A percentile compares a stretch with the other conserved stretches of the same genome.
phyloP scores from a whole-genome alignment of 2,329 filamentous ascomycete species.

The Sporothrix dimorphospora region DNA sequence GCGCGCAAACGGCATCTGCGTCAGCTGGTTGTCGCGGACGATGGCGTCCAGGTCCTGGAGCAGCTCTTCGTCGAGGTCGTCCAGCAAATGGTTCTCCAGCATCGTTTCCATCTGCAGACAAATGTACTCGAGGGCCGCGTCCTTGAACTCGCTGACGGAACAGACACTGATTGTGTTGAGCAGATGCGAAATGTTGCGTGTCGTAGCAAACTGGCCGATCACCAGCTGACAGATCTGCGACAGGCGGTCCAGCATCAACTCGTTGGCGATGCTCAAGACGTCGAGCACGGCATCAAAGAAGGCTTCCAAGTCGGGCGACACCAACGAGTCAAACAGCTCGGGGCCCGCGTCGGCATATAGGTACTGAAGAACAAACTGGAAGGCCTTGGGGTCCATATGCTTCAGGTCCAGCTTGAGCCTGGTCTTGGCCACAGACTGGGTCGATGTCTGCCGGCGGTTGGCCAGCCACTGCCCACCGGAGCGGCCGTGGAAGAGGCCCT shows the following conservation, averaged over 20 bases:
- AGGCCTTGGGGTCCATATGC: slow-evolving; percentile 74
- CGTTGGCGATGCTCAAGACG: slow-evolving; percentile 86
- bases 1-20: slow-evolving; percentile 74
- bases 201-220: slow-evolving; percentile 81
- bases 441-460: slow-evolving; percentile 58
- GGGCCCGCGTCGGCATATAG: slow-evolving; percentile 82
- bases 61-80: slow-evolving; percentile 84
- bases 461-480: slow-evolving; percentile 84
- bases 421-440: slow-evolving; percentile 37
- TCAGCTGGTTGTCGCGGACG: slow-evolving; percentile 80
- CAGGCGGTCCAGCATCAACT: slow-evolving; percentile 90
- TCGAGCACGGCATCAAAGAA: slow-evolving; percentile 90
- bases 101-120: slow-evolving; percentile 89
- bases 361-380: slow-evolving; percentile 76
- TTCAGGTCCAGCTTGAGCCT: slow-evolving; percentile 76
- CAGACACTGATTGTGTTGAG: slow-evolving; percentile 86
- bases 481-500: slow-evolving; percentile 85
- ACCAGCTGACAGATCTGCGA: slow-evolving; percentile 87
- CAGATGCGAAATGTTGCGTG: slow-evolving; percentile 81
- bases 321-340: slow-evolving; percentile 79
- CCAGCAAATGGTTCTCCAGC: slow-evolving; percentile 85
- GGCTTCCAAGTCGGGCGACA: slow-evolving; percentile 72
- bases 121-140: slow-evolving; percentile 85
- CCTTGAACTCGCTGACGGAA: slow-evolving; percentile 82
- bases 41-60: slow-evolving; percentile 77